Percentiles rank a stretch among this genome's conserved stretches.
phyloP scores from a whole-genome alignment of 2,329 filamentous ascomycete genomes.

The Aspergillus ruber region DNA sequence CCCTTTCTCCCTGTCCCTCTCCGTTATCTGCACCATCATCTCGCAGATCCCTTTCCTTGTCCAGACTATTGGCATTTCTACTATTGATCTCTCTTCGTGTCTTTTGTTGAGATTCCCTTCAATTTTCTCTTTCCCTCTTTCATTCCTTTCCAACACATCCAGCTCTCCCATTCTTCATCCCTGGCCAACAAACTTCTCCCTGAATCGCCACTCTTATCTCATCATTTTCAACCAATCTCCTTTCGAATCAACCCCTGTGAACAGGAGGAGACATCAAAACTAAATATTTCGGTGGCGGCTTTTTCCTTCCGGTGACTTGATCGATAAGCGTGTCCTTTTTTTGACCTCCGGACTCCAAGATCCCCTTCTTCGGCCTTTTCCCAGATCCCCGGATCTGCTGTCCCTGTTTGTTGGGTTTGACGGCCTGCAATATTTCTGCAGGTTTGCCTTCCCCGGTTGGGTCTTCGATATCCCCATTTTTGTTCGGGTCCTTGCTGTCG shows the following conservation, averaged over 20 bases:
- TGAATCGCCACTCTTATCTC: constrained; percentile 7
- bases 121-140: constrained; percentile 1
- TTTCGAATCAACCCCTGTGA: not conserved
- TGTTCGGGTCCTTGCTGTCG: constrained; percentile 16
- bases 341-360: not conserved
- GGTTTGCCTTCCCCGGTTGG: constrained; percentile 12
- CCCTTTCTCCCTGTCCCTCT: not conserved
- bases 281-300: not conserved
- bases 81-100: not conserved
- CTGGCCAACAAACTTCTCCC: constrained; percentile 2
- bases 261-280: not conserved
- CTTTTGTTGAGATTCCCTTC: not conserved
- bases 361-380: not conserved
- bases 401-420: constrained; percentile 11
- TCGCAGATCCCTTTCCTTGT: not conserved
- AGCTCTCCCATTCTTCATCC: constrained; percentile 7
- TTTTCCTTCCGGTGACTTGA: not conserved
- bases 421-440: constrained; percentile 20
- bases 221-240: not conserved
- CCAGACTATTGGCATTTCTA: not conserved
- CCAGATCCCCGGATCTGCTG: constrained; percentile 8
- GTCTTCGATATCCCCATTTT: not conserved
- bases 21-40: not conserved
- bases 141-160: not conserved
- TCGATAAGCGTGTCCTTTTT: not conserved